A percentile compares a stretch with the other conserved stretches of the same genome.
These are phyloP conservation scores for Russula earlei DNA, from an alignment of 768 basidiomycete genomes.

Conservation along the genomic window DNA sequence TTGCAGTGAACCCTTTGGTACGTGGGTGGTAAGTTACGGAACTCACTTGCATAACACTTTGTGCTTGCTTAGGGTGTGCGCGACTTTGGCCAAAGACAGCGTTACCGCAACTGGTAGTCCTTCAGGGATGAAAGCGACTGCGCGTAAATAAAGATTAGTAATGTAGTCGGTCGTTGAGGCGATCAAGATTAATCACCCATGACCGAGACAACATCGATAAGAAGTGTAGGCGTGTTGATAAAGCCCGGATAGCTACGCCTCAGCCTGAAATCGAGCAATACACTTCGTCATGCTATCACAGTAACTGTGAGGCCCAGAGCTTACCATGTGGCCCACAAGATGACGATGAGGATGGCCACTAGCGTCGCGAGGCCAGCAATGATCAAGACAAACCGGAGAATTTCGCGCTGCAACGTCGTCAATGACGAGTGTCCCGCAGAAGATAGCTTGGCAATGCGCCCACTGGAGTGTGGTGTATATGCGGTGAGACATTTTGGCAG, in stretches of 20 bases:
- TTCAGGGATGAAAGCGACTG: slow-evolving; percentile 43
- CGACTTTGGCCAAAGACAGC: slow-evolving; percentile 37
- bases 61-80: slow-evolving; percentile 40
- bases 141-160: background rate
- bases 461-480: slow-evolving; percentile 16
- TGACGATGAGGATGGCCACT: slow-evolving; percentile 43
- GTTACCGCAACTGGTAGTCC: slow-evolving; percentile 47
- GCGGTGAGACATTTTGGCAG: background rate
- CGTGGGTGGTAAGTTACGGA: background rate
- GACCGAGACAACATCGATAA: slow-evolving; percentile 51
- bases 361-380: slow-evolving; percentile 38
- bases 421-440: slow-evolving; percentile 24
- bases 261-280: slow-evolving; percentile 28
- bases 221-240: slow-evolving; percentile 41
- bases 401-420: slow-evolving; percentile 47
- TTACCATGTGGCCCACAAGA: slow-evolving; percentile 36
- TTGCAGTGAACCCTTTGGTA: background rate
- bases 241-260: slow-evolving; percentile 33
- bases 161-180: background rate
- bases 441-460: slow-evolving; percentile 34
- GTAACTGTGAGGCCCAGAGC: slow-evolving; percentile 9
- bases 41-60: slow-evolving; percentile 39
- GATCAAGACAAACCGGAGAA: slow-evolving; percentile 46
- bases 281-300: slow-evolving; percentile 4
- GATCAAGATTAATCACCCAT: slow-evolving; percentile 26